A percentile compares a stretch with the other conserved stretches of the same genome.
These are phyloP conservation scores for Thraustochytrium striatum DNA, from an alignment of 352 stramenopile genomes.

Conservation along the genomic window DNA sequence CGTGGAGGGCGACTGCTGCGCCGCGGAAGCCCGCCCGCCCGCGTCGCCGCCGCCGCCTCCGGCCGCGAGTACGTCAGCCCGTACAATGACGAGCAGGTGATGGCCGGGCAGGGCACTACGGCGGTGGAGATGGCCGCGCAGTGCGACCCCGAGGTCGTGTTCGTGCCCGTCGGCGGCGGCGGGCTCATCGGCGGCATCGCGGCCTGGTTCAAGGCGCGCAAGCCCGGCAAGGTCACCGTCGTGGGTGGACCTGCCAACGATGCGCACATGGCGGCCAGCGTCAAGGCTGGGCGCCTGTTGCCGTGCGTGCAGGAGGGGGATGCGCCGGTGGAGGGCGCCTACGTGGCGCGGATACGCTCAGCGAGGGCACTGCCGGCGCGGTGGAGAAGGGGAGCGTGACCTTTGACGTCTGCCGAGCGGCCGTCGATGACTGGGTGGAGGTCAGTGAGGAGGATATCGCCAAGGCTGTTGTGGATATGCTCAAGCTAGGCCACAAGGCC, in stretches of 20 bases:
- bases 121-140: constrained; percentile 76
- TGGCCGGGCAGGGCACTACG: constrained; percentile 84
- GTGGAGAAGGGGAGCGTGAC: constrained; percentile 35
- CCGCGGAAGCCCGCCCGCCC: constrained; percentile 58
- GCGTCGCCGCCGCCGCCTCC: constrained; percentile 33
- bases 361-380: constrained; percentile 47
- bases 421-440: constrained; percentile 38
- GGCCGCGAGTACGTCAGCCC: constrained; percentile 71
- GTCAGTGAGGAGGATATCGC: constrained; percentile 29
- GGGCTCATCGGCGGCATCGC: constrained; percentile 51
- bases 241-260: constrained; percentile 38
- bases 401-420: not conserved
- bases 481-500: constrained; percentile 15
- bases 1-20: constrained; percentile 60
- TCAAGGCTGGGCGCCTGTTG: constrained; percentile 6
- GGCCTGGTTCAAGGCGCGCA: constrained; percentile 4
- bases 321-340: not conserved
- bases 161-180: constrained; percentile 53
- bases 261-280: constrained; percentile 27
- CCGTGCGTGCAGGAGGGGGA: constrained; percentile 3
- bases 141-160: constrained; percentile 15
- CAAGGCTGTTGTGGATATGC: constrained; percentile 29
- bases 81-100: constrained; percentile 81
- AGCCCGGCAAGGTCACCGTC: not conserved
- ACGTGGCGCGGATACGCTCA: constrained; percentile 14